Conservation (phyloP, 352 stramenopile genomes). For the Pythium plurisporium region DNA sequence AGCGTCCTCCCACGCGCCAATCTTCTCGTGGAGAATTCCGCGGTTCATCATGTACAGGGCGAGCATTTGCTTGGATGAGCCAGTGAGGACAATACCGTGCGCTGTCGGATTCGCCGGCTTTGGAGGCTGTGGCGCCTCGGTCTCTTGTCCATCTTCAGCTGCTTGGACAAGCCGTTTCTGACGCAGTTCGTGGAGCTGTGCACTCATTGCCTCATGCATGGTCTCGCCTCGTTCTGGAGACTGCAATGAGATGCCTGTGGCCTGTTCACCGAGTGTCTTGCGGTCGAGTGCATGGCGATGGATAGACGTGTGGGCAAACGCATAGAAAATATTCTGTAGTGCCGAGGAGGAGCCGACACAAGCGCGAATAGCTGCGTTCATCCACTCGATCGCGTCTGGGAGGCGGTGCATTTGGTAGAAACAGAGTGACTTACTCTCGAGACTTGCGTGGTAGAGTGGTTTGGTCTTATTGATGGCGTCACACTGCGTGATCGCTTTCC, state of each 20-base stretch:
- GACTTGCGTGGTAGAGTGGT: slow-evolving; percentile 41
- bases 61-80: slow-evolving; percentile 58
- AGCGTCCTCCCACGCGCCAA: slow-evolving; percentile 40
- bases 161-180: slow-evolving; percentile 3
- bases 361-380: slow-evolving; percentile 48
- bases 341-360: slow-evolving; percentile 56
- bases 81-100: slow-evolving; percentile 26
- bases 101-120: slow-evolving; percentile 2
- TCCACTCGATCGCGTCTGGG: slow-evolving; percentile 45
- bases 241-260: background rate
- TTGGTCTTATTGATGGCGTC: slow-evolving; percentile 36
- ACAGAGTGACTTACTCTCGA: slow-evolving; percentile 60
- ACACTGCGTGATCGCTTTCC: slow-evolving; percentile 48
- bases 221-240: slow-evolving; percentile 1
- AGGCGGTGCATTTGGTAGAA: slow-evolving; percentile 44
- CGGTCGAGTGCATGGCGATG: slow-evolving; percentile 53
- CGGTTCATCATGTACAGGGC: slow-evolving; percentile 71
- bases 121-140: background rate
- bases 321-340: slow-evolving; percentile 63
- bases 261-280: slow-evolving; percentile 31
- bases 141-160: slow-evolving; percentile 8
- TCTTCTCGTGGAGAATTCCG: slow-evolving; percentile 57
- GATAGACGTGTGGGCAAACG: slow-evolving; percentile 45
- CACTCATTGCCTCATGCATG: slow-evolving; percentile 20
- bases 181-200: slow-evolving; percentile 19